Percentiles rank a stretch among this genome's conserved stretches.
Evolutionary conservation across 495 filamentous ascomycete species (phyloP).

Genomic region (Aspergillus baeticus): DNA sequence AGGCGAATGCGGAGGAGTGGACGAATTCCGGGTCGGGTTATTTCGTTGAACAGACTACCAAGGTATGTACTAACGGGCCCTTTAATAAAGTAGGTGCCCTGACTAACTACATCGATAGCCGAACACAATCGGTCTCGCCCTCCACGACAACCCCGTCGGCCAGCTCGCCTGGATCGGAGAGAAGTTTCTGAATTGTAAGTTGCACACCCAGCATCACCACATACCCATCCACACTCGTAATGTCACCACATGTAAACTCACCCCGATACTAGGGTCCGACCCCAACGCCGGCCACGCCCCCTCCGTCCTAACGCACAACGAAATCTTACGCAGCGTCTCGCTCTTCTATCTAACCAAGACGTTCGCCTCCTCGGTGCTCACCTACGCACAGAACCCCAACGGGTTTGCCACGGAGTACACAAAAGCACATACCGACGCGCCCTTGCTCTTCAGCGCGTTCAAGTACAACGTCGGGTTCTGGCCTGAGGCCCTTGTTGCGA

Average conservation of each 20-base stretch:
- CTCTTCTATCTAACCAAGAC: slow-evolving; percentile 30
- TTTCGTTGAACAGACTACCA: slow-evolving; percentile 3
- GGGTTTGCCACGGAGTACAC: slow-evolving; percentile 16
- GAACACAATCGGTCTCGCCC: slow-evolving; percentile 34
- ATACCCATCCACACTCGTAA: no score
- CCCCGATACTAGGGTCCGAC: slow-evolving; percentile 5
- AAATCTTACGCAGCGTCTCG: slow-evolving; percentile 25
- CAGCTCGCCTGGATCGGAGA: slow-evolving; percentile 37
- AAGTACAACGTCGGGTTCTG: slow-evolving; percentile 3
- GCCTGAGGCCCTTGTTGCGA: slow-evolving; percentile 5
- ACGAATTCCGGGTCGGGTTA: neutral
- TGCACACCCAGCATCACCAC: no score
- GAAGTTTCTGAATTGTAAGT: slow-evolving; percentile 22
- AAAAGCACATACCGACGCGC: slow-evolving; percentile 14
- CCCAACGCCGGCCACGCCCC: slow-evolving; percentile 16
- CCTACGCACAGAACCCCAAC: slow-evolving; percentile 19
- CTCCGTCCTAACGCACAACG: slow-evolving; percentile 5
- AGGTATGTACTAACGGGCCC: neutral
- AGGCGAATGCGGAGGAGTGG: neutral
- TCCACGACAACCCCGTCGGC: slow-evolving; percentile 38
- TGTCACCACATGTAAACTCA: no score
- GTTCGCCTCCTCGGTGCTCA: slow-evolving; percentile 16
- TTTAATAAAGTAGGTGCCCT: neutral
- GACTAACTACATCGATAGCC: slow-evolving; percentile 13
- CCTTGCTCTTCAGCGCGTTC: slow-evolving; percentile 13